These are phyloP conservation scores for Mycena capillaripes DNA, from an alignment of 768 basidiomycete genomes.

Conservation along the genomic window DNA sequence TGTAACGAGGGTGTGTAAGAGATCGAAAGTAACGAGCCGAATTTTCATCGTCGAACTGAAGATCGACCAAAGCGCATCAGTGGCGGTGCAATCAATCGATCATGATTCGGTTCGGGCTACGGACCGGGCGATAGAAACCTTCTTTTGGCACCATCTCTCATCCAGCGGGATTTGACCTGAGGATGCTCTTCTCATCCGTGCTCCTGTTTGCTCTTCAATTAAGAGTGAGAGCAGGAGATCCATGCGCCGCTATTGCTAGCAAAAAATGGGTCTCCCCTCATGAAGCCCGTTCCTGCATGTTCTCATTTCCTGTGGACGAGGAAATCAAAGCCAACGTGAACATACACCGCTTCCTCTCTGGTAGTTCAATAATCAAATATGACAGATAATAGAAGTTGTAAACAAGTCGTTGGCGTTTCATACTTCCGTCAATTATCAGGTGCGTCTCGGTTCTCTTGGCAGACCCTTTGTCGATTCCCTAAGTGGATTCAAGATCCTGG, in stretches of 20 bases:
- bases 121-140: not conserved
- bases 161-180: not conserved
- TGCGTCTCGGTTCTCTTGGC: not conserved
- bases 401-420: slow-evolving; percentile 73
- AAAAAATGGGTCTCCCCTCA: slow-evolving; percentile 68
- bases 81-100: not conserved
- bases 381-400: slow-evolving; percentile 72
- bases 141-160: not conserved
- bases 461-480: too few species aligned
- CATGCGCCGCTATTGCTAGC: slow-evolving; percentile 66
- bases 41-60: slow-evolving; percentile 44
- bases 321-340: slow-evolving; percentile 65
- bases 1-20: slow-evolving; percentile 79
- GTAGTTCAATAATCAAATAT: too few species aligned
- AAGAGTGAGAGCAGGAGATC: slow-evolving; percentile 46
- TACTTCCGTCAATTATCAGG: slow-evolving; percentile 68
- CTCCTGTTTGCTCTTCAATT: too few species aligned
- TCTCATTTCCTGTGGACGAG: slow-evolving; percentile 62
- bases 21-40: slow-evolving; percentile 84
- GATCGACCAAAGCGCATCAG: not conserved
- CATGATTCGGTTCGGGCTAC: not conserved
- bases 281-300: slow-evolving; percentile 66
- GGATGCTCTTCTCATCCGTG: too few species aligned
- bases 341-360: not conserved
- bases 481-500: slow-evolving; percentile 54